Conservation (phyloP, 306 rosid species). For the Malus orientalis region DNA sequence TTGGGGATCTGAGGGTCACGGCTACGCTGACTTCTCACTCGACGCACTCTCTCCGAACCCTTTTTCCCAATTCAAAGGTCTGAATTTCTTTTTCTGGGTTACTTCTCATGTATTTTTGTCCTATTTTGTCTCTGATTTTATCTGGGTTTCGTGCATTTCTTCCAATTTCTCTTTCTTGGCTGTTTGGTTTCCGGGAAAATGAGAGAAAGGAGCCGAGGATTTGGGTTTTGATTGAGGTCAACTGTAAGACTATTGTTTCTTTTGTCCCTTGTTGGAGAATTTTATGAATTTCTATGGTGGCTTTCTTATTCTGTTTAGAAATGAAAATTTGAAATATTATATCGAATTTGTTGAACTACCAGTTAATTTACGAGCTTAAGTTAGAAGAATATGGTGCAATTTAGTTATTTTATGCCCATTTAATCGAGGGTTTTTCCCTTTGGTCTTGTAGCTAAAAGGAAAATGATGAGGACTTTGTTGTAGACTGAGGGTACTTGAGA, state of each 20-base stretch:
- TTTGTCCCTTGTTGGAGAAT: background rate
- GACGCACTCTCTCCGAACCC: constrained; percentile 36
- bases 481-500: background rate
- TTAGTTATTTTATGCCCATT: background rate
- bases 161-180: background rate
- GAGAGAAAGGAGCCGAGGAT: background rate
- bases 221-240: constrained; percentile 4
- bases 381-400: background rate
- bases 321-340: background rate
- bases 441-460: background rate
- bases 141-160: background rate
- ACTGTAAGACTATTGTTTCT: background rate
- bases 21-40: constrained; percentile 55
- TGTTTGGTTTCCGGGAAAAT: background rate
- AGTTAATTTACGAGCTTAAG: background rate
- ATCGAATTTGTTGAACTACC: background rate
- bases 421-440: background rate
- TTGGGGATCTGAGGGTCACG: constrained; percentile 67
- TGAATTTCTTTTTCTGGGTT: background rate
- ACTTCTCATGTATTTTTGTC: background rate
- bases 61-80: constrained; percentile 60
- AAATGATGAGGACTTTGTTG: background rate
- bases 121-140: background rate
- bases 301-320: background rate
- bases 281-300: background rate